phyloP scores from a whole-genome alignment of 2,329 filamentous ascomycete genomes.

The Fusarium beomiforme region DNA sequence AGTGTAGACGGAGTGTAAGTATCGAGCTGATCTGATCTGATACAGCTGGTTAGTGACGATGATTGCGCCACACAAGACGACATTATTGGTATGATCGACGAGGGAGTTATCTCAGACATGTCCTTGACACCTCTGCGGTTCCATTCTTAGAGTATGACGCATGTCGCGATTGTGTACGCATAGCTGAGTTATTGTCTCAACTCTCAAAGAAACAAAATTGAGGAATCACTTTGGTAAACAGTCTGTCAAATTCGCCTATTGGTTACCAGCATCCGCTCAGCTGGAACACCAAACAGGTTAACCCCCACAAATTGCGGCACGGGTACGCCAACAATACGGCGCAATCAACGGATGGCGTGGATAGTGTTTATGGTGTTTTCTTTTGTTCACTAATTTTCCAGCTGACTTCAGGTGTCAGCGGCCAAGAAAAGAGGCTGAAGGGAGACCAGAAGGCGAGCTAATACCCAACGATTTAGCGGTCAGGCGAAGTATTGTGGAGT shows the following conservation, averaged over 20 bases:
- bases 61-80: slow-evolving; percentile 14
- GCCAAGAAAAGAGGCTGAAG: slow-evolving; percentile 1
- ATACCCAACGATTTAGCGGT: slow-evolving; percentile 20
- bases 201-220: not conserved
- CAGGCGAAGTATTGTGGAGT: slow-evolving; percentile 14
- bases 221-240: slow-evolving; percentile 6
- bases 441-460: not conserved
- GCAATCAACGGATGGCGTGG: slow-evolving; percentile 17
- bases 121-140: not conserved
- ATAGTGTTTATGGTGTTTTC: slow-evolving; percentile 19
- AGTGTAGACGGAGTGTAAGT: slow-evolving; percentile 27
- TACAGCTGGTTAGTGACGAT: slow-evolving; percentile 16
- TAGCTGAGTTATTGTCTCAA: not conserved
- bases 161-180: not conserved
- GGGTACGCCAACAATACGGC: slow-evolving; percentile 2
- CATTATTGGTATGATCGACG: slow-evolving; percentile 4
- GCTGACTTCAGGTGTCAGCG: not conserved
- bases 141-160: not conserved
- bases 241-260: slow-evolving; percentile 27
- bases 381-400: slow-evolving; percentile 14
- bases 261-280: slow-evolving; percentile 37
- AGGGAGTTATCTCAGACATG: slow-evolving; percentile 12
- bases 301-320: slow-evolving; percentile 27
- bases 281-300: slow-evolving; percentile 30
- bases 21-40: slow-evolving; percentile 31